Evolutionary conservation across 169 alveolate species (phyloP), one percentile per base, ranked within the genome.

Genomic region (Plasmodium inui): DNA sequence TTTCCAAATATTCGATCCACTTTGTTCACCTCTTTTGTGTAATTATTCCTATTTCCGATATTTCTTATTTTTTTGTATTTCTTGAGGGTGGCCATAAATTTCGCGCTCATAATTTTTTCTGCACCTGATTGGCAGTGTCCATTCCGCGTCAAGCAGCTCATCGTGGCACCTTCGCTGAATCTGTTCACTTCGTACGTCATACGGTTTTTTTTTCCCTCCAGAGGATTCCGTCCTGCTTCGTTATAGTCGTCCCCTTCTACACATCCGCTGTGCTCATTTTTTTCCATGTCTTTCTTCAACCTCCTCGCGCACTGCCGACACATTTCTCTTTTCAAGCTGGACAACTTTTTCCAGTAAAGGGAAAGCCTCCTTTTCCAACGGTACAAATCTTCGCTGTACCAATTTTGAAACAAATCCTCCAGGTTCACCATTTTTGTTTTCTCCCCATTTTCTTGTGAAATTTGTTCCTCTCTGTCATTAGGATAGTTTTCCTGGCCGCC

Each of bases 1-100:
- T 78, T 78, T 22, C 94, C 94, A 55, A 89, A 89, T 22, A 89
- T 89, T n/a, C 94, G 61, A 79, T 89, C 82, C 82, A 89, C 44
- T 55, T 89, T 78, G 72, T 89, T 79, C 82, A 89, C 14, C 37
- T 89, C 94, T 17, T 79, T 89, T 61, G 73, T 37, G 44, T 89
- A 89, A 39, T n/a, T 67, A 79, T 89, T 79, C 67, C 89, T 89
- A 57, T 78, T 89, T 9, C 94, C 94, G 3, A 39, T 89, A 26
- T 89, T 79, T 89, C 79, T 78, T 34, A n/a, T 89, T 79, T 89
- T 89, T 19, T 89, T 89, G 19, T 79, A 72, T 39, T 37, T 78
- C 80, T 79, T 79, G 73, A 89, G 30, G 17, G 22, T 26, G 2
- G 50, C 50, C 67, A 89, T 57, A 34, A 44, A 39, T 79, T 89